A percentile compares a stretch with the other conserved stretches of the same genome.
Evolutionary conservation across 2,329 filamentous ascomycete species (phyloP).

Genomic region (Didymosphaeria variabile): DNA sequence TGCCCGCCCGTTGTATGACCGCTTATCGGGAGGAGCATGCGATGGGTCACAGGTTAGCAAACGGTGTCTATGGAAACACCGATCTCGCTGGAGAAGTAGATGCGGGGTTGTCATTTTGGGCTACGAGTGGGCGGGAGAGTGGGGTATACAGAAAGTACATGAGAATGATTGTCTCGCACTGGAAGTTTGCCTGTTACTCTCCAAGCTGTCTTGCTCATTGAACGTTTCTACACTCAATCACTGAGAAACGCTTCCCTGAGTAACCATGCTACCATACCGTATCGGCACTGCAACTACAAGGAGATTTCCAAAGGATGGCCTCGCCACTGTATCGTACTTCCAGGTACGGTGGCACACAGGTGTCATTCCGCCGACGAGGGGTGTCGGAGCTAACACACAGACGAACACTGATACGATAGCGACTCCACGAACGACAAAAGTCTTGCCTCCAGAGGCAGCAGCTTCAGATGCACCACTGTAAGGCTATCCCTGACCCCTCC

Average conservation of each 20-base stretch:
- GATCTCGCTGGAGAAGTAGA: conserved; percentile 5
- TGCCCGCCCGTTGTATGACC: conserved; percentile 3
- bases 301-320: conserved; percentile 7
- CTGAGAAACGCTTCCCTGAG: not conserved
- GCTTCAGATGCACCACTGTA: conserved; percentile 26
- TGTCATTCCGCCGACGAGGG: conserved; percentile 9
- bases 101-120: conserved; percentile 13
- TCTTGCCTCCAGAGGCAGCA: conserved; percentile 13
- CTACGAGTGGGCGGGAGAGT: not conserved
- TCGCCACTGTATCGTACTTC: conserved; percentile 7
- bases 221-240: not conserved
- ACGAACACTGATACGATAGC: conserved; percentile 10
- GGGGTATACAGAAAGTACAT: conserved; percentile 4
- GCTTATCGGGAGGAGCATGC: conserved; percentile 7
- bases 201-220: not conserved
- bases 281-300: conserved; percentile 1
- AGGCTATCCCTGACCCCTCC: not conserved
- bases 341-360: conserved; percentile 11
- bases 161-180: not conserved
- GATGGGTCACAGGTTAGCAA: conserved; percentile 4
- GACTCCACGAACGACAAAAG: conserved; percentile 20
- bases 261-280: conserved; percentile 8
- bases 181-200: not conserved
- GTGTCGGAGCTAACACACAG: not conserved
- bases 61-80: conserved; percentile 8